phyloP scores from a whole-genome alignment of 2,329 filamentous ascomycete genomes.

The Neocatenulostroma microsporum region DNA sequence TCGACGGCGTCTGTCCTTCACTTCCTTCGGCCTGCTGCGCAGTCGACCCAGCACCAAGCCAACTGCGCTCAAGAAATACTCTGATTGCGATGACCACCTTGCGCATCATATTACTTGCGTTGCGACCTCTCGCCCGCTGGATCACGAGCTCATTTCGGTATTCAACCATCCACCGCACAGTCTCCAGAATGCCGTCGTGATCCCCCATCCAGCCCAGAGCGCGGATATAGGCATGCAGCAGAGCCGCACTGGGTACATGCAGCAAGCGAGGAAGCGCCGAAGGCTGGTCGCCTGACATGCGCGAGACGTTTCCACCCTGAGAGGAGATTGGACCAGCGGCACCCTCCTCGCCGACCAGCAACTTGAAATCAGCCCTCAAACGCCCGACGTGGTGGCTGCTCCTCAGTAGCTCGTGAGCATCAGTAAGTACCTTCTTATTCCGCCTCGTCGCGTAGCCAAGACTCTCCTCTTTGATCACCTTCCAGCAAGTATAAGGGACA shows the following conservation, averaged over 20 bases:
- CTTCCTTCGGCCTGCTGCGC: not conserved
- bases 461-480: slow-evolving; percentile 7
- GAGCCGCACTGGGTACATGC: slow-evolving; percentile 39
- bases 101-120: slow-evolving; percentile 27
- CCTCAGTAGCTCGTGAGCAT: not conserved
- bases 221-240: slow-evolving; percentile 55
- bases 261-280: slow-evolving; percentile 28
- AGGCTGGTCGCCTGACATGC: not conserved
- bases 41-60: slow-evolving; percentile 8
- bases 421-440: not conserved
- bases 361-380: not conserved
- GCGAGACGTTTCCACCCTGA: not conserved
- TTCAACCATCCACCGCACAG: slow-evolving; percentile 53
- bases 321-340: not conserved
- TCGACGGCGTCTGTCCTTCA: not conserved
- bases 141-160: slow-evolving; percentile 35
- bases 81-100: slow-evolving; percentile 34
- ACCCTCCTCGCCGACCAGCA: not conserved
- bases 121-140: slow-evolving; percentile 22
- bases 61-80: slow-evolving; percentile 34
- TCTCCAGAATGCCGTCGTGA: slow-evolving; percentile 48
- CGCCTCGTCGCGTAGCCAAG: not conserved
- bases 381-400: not conserved
- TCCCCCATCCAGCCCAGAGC: slow-evolving; percentile 56
- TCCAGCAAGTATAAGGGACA: slow-evolving; percentile 23